Conservation (phyloP, 164 flowering plant genomes). For the Pachysandra terminalis region DNA sequence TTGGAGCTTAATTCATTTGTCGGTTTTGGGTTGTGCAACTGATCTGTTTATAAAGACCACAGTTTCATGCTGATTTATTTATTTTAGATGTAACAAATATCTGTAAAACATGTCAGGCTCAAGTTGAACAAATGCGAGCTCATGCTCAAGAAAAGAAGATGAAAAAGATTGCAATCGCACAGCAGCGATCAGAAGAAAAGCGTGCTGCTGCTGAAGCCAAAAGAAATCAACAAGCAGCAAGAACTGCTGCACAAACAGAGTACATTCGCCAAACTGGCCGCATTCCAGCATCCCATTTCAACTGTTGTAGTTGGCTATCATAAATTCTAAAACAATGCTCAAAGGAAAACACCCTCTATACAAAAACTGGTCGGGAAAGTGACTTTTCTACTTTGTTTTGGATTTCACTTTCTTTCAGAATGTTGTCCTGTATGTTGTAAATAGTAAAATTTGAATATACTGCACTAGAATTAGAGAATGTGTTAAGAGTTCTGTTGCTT, state of each 20-base stretch:
- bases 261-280: slow-evolving; percentile 69
- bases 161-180: slow-evolving; percentile 64
- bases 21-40: too few relatives aligned
- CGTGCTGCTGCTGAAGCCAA: slow-evolving; percentile 58
- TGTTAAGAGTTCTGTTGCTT: too few relatives aligned
- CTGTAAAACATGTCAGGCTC: slow-evolving; percentile 39
- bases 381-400: neutral
- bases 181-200: slow-evolving; percentile 70
- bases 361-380: neutral
- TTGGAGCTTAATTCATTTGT: too few relatives aligned
- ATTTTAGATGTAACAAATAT: neutral
- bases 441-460: neutral
- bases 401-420: neutral
- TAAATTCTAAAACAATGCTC: neutral
- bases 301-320: slow-evolving; percentile 62
- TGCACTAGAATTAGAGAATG: too few relatives aligned
- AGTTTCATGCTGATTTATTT: too few relatives aligned
- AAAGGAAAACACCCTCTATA: neutral
- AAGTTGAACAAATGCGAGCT: slow-evolving; percentile 66
- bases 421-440: neutral
- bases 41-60: too few relatives aligned
- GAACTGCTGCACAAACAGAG: slow-evolving; percentile 62
- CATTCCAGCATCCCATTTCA: slow-evolving; percentile 47
- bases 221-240: slow-evolving; percentile 54
- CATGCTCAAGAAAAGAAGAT: slow-evolving; percentile 73